Percentiles rank a stretch among this genome's conserved stretches.
phyloP scores from a whole-genome alignment of 805 yeast genomes.

The Zygosaccharomyces pseudorouxii region DNA sequence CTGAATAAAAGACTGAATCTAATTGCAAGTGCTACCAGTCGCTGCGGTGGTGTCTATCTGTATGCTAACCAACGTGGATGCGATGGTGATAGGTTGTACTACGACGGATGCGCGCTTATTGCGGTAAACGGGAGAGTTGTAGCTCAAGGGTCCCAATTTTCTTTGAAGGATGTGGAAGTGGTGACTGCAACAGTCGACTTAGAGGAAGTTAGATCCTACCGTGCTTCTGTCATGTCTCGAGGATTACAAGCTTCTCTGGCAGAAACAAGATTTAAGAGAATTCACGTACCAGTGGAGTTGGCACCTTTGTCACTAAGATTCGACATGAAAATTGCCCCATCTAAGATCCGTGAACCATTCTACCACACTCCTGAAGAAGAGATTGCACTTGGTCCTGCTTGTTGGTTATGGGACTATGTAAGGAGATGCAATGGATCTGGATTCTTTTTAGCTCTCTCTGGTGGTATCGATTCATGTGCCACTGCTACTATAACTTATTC shows the following conservation, averaged over 20 bases:
- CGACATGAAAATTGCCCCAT: conserved; percentile 57
- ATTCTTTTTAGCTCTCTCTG: conserved; percentile 86
- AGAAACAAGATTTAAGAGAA: conserved; percentile 42
- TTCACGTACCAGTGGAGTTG: conserved; percentile 60
- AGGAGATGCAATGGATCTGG: conserved; percentile 90
- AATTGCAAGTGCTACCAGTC: conserved; percentile 87
- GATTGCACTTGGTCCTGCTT: conserved; percentile 96
- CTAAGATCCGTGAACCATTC: conserved; percentile 45
- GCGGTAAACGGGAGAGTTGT: conserved; percentile 87
- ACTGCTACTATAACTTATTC: conserved; percentile 91
- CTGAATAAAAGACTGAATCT: conserved; percentile 77
- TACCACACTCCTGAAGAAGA: conserved; percentile 91
- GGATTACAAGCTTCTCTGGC: conserved; percentile 56
- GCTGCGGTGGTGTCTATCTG: conserved; percentile 93
- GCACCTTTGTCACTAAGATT: conserved; percentile 58
- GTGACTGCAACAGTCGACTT: conserved; percentile 91
- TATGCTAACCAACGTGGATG: conserved; percentile 97
- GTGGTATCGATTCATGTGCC: conserved; percentile 98
- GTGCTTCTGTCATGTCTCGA: conserved; percentile 66
- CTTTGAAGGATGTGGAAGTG: conserved; percentile 88
- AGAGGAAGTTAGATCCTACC: conserved; percentile 82
- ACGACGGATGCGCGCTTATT: conserved; percentile 95
- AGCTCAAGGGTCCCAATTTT: conserved; percentile 91
- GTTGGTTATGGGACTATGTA: conserved; percentile 98
- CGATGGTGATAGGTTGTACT: conserved; percentile 94